Percentiles rank a stretch among this genome's conserved stretches.
These are phyloP conservation scores for Botrytis elliptica DNA, from an alignment of 2,329 filamentous ascomycete species.

Conservation along the genomic window DNA sequence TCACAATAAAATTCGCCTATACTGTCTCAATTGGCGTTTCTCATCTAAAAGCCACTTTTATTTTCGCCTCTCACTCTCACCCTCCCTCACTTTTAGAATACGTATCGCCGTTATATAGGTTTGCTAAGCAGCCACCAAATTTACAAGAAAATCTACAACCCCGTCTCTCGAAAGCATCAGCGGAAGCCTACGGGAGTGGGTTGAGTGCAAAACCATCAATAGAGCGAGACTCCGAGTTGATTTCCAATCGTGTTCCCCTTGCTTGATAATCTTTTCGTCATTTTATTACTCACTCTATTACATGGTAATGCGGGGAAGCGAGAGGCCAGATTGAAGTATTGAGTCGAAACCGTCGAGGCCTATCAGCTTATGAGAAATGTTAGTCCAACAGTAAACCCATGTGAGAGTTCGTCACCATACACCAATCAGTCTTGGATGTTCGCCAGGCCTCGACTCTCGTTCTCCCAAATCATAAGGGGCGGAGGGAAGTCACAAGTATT, in stretches of 20 bases:
- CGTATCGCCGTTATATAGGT: too few species aligned
- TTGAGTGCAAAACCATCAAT: background rate
- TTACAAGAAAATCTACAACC: background rate
- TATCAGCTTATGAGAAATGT: background rate
- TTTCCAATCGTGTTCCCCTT: background rate
- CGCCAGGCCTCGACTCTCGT: background rate
- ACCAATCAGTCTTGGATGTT: background rate
- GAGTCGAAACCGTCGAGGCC: background rate
- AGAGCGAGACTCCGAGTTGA: background rate
- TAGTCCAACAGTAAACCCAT: background rate
- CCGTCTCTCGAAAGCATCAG: background rate
- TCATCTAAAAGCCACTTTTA: too few species aligned
- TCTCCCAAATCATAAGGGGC: background rate
- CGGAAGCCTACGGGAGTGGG: background rate
- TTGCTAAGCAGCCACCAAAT: too few species aligned
- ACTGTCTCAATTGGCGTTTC: background rate
- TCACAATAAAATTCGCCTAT: background rate
- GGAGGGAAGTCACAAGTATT: background rate
- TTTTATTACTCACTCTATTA: background rate
- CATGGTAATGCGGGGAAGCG: background rate
- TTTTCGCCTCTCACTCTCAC: too few species aligned
- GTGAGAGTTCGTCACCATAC: background rate
- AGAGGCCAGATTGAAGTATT: background rate
- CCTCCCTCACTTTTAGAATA: too few species aligned
- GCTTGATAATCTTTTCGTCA: constrained; percentile 1